These are phyloP conservation scores for Kodamaea kakaduensis DNA, from an alignment of 805 yeast genomes.

Conservation along the genomic window DNA sequence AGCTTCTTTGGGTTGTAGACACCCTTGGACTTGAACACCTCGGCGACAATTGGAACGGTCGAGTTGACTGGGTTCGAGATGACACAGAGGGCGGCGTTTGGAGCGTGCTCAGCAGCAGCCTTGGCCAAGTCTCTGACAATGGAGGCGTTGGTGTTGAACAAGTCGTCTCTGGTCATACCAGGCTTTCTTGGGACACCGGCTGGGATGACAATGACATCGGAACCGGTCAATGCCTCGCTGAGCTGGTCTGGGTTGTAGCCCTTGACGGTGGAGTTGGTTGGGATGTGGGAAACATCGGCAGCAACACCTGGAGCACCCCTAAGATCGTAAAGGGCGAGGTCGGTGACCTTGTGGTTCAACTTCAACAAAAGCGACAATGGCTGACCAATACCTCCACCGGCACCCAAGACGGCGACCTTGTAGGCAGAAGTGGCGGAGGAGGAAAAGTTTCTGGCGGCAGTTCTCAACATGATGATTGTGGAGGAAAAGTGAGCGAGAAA, in stretches of 20 bases:
- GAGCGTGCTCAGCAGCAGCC: conserved; percentile 76
- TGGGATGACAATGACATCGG: conserved; percentile 88
- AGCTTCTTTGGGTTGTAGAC: conserved; percentile 88
- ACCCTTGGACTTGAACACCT: conserved; percentile 79
- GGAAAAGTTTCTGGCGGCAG: conserved; percentile 62
- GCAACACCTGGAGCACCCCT: conserved; percentile 96
- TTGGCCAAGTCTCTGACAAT: conserved; percentile 91
- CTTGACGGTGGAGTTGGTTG: conserved; percentile 83
- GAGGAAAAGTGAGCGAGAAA: conserved; percentile 7
- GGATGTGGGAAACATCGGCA: conserved; percentile 90
- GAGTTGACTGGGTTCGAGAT: conserved; percentile 97
- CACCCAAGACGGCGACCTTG: conserved; percentile 75
- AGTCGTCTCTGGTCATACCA: conserved; percentile 97
- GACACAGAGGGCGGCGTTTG: conserved; percentile 76
- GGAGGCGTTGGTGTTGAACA: conserved; percentile 93
- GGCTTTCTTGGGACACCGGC: conserved; percentile 99
- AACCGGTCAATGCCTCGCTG: conserved; percentile 63
- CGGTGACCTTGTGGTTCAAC: conserved; percentile 83
- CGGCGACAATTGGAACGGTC: conserved; percentile 94
- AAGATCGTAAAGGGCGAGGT: conserved; percentile 81
- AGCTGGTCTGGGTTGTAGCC: conserved; percentile 86
- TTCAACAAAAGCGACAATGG: conserved; percentile 80
- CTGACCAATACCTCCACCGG: conserved; percentile 92
- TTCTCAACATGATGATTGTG: conserved; percentile 65
- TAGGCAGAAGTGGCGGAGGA: conserved; percentile 63